phyloP scores from a whole-genome alignment of 306 rosid genomes.

The Prunus davidiana region DNA sequence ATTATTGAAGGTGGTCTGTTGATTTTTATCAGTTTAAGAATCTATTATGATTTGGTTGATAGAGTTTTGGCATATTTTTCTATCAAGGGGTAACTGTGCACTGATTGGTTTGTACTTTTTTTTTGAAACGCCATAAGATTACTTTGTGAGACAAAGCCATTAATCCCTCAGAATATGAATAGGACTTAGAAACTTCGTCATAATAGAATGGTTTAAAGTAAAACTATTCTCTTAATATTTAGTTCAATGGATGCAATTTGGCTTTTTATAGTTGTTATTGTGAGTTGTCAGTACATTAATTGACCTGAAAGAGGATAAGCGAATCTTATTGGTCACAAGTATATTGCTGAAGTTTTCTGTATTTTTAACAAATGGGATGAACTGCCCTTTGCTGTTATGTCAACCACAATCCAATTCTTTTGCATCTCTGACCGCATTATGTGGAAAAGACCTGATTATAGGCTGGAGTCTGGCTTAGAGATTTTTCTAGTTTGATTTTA shows the following conservation, averaged over 20 bases:
- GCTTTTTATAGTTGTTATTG: not conserved
- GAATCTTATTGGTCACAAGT: constrained; percentile 1
- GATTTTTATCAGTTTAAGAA: not conserved
- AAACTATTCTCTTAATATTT: not conserved
- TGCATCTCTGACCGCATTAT: not conserved
- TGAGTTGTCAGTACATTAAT: not conserved
- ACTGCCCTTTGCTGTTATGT: not conserved
- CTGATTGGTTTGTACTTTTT: not conserved
- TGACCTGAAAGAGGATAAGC: not conserved
- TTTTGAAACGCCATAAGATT: not conserved
- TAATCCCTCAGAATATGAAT: not conserved
- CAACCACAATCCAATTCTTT: not conserved
- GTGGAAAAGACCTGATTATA: not conserved
- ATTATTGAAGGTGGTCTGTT: not conserved
- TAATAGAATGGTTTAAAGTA: not conserved
- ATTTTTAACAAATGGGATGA: not conserved
- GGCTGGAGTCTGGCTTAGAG: not conserved
- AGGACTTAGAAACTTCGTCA: not conserved
- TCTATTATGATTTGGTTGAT: not conserved
- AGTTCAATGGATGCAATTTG: not conserved
- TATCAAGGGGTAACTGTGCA: not conserved
- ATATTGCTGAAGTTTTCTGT: not conserved
- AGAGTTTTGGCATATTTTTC: not conserved
- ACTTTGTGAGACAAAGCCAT: not conserved
- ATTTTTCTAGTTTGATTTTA: not conserved